Evolutionary conservation across 176 grass and related monocot species (phyloP), one percentile per base, ranked within the genome.

Genomic region (Panicum miliaceum): DNA sequence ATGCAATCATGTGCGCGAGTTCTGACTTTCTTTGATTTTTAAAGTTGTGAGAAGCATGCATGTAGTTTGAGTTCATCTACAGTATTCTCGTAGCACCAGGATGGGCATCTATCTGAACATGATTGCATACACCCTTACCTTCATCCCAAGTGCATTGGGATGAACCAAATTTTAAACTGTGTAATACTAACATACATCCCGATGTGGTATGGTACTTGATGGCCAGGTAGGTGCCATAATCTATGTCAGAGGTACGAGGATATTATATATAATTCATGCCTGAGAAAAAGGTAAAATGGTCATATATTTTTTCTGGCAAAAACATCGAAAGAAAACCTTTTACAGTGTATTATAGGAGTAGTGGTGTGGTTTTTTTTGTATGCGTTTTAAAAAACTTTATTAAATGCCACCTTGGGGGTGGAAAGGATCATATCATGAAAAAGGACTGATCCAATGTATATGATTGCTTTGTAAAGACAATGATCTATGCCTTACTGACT

Each of bases 1-100:
- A 86, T 50, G 67, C 79, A 7, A 81, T 77, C 63, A 82, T 70
- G 82, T 87, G 70, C 32, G 46, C 8, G 19, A 8, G 61, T 34
- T 77, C 25, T 75, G 87, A 89, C 77, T 85, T 89, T 81, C 22
- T 27, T 29, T 52, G 15, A 0, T n/a, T 88, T 41, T 38, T 3
- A 63, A 42, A 3, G 29, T 57, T 36, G 66, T 77, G 73, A 12
- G 8, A 42, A 36, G 46, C 73, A 57, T 32, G 36, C 36, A 34
- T 77, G 48, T 46, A 68, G 23, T 57, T 76, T 23, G 34, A 3
- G 47, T 23, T 25, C 3, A 51, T 14, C 58, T 7, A 25, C 42
- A 15, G 13, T 19, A 3, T 68, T 42, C 35, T 26, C 11, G 7
- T 7, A 11, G 22, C 0, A 38, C 4, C 13, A 54, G 12, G 51